These are phyloP conservation scores for Ammopiptanthus mongolicus DNA, from an alignment of 306 rosid species.

Conservation along the genomic window DNA sequence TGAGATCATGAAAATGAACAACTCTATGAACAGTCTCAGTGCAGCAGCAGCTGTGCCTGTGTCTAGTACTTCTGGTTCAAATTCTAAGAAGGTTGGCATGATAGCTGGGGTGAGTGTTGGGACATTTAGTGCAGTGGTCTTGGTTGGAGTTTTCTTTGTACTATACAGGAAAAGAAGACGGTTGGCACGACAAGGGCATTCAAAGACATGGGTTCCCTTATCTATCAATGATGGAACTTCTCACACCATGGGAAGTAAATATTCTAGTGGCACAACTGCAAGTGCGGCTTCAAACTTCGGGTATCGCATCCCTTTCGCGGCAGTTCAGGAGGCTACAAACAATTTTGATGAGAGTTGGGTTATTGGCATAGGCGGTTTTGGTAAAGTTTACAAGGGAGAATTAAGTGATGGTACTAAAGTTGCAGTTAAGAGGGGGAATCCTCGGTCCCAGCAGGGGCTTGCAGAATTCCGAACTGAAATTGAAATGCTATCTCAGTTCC, in stretches of 20 bases:
- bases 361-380: constrained; percentile 91
- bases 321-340: constrained; percentile 79
- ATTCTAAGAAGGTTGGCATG: constrained; percentile 46
- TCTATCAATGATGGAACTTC: constrained; percentile 62
- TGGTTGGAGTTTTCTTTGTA: constrained; percentile 42
- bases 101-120: constrained; percentile 71
- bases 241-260: constrained; percentile 84
- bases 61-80: constrained; percentile 25
- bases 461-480: constrained; percentile 92
- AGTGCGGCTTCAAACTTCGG: constrained; percentile 64
- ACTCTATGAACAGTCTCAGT: constrained; percentile 67
- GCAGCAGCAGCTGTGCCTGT: constrained; percentile 16
- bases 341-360: constrained; percentile 85
- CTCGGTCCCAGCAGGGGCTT: constrained; percentile 81
- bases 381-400: constrained; percentile 87
- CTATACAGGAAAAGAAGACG: constrained; percentile 43
- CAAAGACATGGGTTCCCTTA: constrained; percentile 81
- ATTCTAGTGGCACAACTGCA: constrained; percentile 59
- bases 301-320: constrained; percentile 70
- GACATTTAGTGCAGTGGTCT: constrained; percentile 29
- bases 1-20: constrained; percentile 89
- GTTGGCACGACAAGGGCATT: constrained; percentile 40
- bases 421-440: constrained; percentile 93
- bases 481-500: constrained; percentile 86
- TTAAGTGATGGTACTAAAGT: constrained; percentile 78